Evolutionary conservation across 305 asterid genomes (phyloP), one percentile per base, ranked within the genome.

Genomic region (Solanum hybrid): DNA sequence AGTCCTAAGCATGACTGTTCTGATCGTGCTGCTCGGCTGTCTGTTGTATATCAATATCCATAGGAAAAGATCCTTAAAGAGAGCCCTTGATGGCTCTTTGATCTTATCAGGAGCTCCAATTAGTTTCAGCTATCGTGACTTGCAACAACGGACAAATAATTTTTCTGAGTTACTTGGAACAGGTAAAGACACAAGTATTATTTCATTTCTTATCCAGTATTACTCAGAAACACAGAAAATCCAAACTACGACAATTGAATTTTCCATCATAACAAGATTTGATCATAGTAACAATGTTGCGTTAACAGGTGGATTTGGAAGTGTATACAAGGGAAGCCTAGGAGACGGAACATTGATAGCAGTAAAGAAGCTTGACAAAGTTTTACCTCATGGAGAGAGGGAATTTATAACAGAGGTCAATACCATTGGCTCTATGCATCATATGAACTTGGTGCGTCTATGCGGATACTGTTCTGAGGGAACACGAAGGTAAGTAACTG

Each of bases 341-440:
- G 93, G 92, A 24, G 97, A 97, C 31, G 99, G 98, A 70, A 94
- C 97, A 1, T 86, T 93, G 90, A 93, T 97, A 31, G 99, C 98
- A 27, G 99, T 97, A 45, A 97, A 97, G 91, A 97, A 93, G 94
- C 98, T 96, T 4, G 99, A 95, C 91, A 93, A 95, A 90, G 90
- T 97, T 88, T 92, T 97, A 76, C 98, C 99, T 10, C 98, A 96
- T 78, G 99, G 98, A 3, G 96, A 96, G 93, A 95, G 91, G 90
- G 98, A 96, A 93, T 97, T 97, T 38, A 90, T 97, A 37, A 97
- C 98, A 4, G 99, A 97, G 91, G 98, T 97, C 91, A 97, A 93
- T 92, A 94, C 98, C 10, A 97, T 97, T 17, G 94, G 99, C 90
- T 96, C 98, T 15, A 97, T 96, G 99, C 98, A 97, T 93, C 99